Percentiles rank a stretch among this genome's conserved stretches.
Conservation (phyloP, 208 protist species). For the Leptomonas pyrrhocoris region DNA sequence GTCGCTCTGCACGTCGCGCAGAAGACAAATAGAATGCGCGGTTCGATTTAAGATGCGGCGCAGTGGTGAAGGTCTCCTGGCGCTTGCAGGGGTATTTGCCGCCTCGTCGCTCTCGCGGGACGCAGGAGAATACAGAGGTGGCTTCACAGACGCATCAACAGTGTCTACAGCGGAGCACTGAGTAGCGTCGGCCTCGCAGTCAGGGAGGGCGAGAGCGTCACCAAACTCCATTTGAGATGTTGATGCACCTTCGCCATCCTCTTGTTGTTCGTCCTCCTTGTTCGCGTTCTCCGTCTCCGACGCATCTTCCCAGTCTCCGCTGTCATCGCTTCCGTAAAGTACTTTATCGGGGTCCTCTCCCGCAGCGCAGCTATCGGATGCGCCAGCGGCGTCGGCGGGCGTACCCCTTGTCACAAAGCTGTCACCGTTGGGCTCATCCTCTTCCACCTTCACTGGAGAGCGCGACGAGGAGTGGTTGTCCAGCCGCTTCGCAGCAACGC, state of each 20-base stretch:
- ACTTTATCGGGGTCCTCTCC: not conserved
- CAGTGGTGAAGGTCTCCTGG: not conserved
- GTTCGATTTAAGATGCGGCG: not conserved
- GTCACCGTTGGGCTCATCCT: too few relatives aligned
- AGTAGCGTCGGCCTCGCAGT: not conserved
- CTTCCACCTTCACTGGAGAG: too few relatives aligned
- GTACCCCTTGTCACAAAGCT: not conserved
- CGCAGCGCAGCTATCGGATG: too few relatives aligned
- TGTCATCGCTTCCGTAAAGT: not conserved
- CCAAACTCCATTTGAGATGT: not conserved
- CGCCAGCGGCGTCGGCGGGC: not conserved
- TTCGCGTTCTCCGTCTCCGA: not conserved
- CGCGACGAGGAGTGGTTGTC: too few relatives aligned
- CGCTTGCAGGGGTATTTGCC: not conserved
- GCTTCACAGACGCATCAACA: not conserved
- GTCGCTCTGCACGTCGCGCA: constrained; percentile 13
- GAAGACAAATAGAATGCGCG: not conserved
- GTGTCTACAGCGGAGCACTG: not conserved
- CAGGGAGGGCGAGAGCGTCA: not conserved
- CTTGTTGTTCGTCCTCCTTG: not conserved
- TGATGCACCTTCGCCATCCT: not conserved
- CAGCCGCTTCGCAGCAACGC: too few relatives aligned
- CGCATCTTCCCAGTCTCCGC: constrained; percentile 2
- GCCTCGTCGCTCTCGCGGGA: not conserved
- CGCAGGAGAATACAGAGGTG: not conserved